Conservation (phyloP, 2,329 filamentous ascomycete species). For the Colletotrichum coccodes region DNA sequence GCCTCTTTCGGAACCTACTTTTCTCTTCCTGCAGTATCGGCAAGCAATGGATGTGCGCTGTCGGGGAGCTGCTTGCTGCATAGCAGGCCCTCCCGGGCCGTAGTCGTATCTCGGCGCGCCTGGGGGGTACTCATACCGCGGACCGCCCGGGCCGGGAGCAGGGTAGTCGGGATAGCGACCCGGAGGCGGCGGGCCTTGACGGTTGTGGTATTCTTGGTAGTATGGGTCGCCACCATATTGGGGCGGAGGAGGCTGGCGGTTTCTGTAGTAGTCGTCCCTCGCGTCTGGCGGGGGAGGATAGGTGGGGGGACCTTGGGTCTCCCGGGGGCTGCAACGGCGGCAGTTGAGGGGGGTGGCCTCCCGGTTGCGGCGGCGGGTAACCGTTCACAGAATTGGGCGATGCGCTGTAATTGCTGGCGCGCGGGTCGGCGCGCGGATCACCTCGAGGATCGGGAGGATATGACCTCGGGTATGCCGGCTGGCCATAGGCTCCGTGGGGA, state of each 20-base stretch:
- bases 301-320: conserved; percentile 31
- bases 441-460: conserved; percentile 54
- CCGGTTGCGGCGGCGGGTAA: conserved; percentile 48
- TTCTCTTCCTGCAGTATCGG: conserved; percentile 69
- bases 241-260: conserved; percentile 42
- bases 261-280: conserved; percentile 42
- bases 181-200: conserved; percentile 43
- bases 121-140: conserved; percentile 33
- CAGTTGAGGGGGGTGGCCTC: conserved; percentile 25
- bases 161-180: conserved; percentile 47
- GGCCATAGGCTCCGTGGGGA: conserved; percentile 48
- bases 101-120: conserved; percentile 41
- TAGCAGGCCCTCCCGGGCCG: conserved; percentile 47
- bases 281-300: conserved; percentile 31
- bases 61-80: conserved; percentile 64
- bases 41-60: conserved; percentile 70
- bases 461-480: conserved; percentile 45
- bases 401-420: conserved; percentile 44
- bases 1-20: conserved; percentile 51
- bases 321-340: conserved; percentile 32
- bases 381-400: conserved; percentile 58
- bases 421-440: conserved; percentile 40
- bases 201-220: conserved; percentile 46
- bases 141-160: conserved; percentile 21
- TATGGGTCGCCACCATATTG: conserved; percentile 45